These are phyloP conservation scores for Tulasnella sp. DNA, from an alignment of 768 basidiomycete species.

Conservation along the genomic window DNA sequence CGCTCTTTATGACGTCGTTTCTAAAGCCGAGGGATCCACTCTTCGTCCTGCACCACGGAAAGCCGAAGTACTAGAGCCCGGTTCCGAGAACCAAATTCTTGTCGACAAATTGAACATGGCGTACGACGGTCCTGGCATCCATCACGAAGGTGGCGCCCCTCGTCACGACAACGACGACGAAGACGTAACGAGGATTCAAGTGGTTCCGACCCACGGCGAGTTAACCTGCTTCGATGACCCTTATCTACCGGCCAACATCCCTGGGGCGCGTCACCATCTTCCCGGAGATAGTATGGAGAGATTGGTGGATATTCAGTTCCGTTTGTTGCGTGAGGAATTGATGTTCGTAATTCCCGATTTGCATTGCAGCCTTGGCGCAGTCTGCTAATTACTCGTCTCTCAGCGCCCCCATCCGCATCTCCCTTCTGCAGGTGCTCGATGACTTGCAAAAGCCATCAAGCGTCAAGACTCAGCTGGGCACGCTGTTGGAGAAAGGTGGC, in stretches of 20 bases:
- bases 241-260: constrained; percentile 59
- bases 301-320: constrained; percentile 68
- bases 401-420: constrained; percentile 52
- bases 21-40: constrained; percentile 43
- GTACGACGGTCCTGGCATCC: constrained; percentile 55
- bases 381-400: not conserved
- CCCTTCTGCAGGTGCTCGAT: constrained; percentile 47
- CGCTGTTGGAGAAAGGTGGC: constrained; percentile 28
- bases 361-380: too few species aligned
- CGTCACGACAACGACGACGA: constrained; percentile 66
- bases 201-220: constrained; percentile 67
- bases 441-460: constrained; percentile 38
- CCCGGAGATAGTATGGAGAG: constrained; percentile 58
- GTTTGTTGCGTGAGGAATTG: constrained; percentile 67
- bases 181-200: constrained; percentile 55
- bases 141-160: constrained; percentile 44
- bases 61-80: constrained; percentile 30
- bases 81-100: constrained; percentile 37
- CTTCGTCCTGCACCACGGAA: not conserved
- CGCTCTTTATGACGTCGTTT: constrained; percentile 43
- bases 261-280: constrained; percentile 58
- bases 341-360: constrained; percentile 40
- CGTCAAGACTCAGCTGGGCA: constrained; percentile 20
- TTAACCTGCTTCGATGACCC: constrained; percentile 48
- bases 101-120: constrained; percentile 38